Conservation (phyloP, 2,329 filamentous ascomycete genomes). For the Lachnellula occidentalis region DNA sequence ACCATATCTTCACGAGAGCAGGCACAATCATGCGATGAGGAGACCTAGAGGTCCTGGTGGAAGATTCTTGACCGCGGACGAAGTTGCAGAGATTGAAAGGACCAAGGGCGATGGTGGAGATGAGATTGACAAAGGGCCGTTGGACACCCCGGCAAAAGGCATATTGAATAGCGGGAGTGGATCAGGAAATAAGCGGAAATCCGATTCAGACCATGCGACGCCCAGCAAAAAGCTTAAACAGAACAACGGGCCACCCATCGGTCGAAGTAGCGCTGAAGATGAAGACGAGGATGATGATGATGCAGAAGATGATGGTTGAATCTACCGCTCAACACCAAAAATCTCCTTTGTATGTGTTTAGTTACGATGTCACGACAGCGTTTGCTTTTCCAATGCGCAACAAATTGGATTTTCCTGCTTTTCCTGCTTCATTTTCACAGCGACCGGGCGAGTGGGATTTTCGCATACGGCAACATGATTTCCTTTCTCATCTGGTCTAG, state of each 20-base stretch:
- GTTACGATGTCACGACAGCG: slow-evolving; percentile 29
- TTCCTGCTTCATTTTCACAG: slow-evolving; percentile 12
- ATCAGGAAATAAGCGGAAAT: slow-evolving; percentile 55
- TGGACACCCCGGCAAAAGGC: slow-evolving; percentile 27
- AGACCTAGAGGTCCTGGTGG: slow-evolving; percentile 89
- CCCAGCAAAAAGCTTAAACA: slow-evolving; percentile 50
- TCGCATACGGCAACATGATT: too few species aligned
- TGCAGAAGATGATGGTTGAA: slow-evolving; percentile 26
- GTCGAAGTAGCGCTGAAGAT: slow-evolving; percentile 25
- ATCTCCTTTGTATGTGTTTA: slow-evolving; percentile 23
- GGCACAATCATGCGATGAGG: slow-evolving; percentile 98
- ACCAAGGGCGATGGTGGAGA: slow-evolving; percentile 40
- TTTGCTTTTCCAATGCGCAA: slow-evolving; percentile 8
- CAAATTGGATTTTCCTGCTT: slow-evolving; percentile 5
- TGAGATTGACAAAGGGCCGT: slow-evolving; percentile 34
- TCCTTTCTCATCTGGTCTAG: too few species aligned
- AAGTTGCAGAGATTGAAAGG: slow-evolving; percentile 84
- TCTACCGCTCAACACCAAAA: not conserved
- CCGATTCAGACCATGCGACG: slow-evolving; percentile 42
- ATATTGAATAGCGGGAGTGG: slow-evolving; percentile 25
- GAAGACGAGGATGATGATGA: slow-evolving; percentile 37
- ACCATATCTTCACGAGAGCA: slow-evolving; percentile 93
- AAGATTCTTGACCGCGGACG: slow-evolving; percentile 91
- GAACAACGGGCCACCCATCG: slow-evolving; percentile 23
- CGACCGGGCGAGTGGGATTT: not conserved